Evolutionary conservation across 2,329 filamentous ascomycete species (phyloP).

Genomic region (Alternaria ventricosa): DNA sequence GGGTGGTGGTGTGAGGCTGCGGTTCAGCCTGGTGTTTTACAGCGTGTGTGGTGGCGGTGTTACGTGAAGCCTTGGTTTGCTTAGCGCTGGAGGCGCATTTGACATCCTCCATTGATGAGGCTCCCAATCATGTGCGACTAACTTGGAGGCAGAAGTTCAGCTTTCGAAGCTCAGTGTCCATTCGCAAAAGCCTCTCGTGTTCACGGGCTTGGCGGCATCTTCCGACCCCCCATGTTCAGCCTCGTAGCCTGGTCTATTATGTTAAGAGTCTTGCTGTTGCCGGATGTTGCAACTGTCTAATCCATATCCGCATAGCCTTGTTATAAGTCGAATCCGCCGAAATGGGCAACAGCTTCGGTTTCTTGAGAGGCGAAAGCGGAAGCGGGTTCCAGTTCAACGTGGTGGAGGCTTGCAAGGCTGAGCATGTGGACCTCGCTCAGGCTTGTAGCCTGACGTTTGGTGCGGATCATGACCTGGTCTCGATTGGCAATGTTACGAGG

Average conservation of each 20-base stretch:
- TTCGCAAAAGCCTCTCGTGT: background rate
- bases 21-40: background rate
- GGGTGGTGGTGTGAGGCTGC: background rate
- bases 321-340: background rate
- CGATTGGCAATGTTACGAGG: background rate
- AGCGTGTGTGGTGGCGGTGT: background rate
- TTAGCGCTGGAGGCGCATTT: background rate
- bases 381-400: background rate
- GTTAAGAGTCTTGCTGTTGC: background rate
- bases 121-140: background rate
- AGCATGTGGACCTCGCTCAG: background rate
- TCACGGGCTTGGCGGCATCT: background rate
- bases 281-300: background rate
- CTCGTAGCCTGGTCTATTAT: background rate
- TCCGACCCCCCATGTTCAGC: background rate
- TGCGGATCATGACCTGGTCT: background rate
- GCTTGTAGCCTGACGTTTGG: background rate
- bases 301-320: background rate
- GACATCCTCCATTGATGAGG: background rate
- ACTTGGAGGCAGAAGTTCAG: background rate
- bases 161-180: background rate
- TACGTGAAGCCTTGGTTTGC: background rate
- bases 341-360: background rate
- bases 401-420: background rate
- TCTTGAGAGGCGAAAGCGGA: background rate